A percentile compares a stretch with the other conserved stretches of the same genome.
Evolutionary conservation across 2,329 filamentous ascomycete genomes (phyloP).

Genomic region (Acrodontium crateriforme): DNA sequence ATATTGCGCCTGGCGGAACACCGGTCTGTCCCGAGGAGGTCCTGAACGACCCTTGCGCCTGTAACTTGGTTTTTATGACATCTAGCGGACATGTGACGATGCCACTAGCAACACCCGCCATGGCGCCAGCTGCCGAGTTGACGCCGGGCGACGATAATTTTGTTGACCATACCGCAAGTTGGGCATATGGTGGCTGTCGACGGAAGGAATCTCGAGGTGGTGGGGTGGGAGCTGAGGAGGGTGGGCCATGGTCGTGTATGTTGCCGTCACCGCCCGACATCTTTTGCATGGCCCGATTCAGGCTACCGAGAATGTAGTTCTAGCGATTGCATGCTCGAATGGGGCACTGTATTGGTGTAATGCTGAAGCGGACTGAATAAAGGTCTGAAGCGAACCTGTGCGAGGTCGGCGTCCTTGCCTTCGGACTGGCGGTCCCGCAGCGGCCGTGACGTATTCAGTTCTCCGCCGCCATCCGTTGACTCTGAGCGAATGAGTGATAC

Average conservation of each 20-base stretch:
- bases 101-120: slow-evolving; percentile 83
- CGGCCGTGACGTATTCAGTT: too few relatives aligned
- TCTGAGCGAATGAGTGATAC: too few relatives aligned
- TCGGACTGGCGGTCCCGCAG: too few relatives aligned
- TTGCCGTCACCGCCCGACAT: slow-evolving; percentile 7
- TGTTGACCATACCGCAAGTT: slow-evolving; percentile 27
- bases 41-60: slow-evolving; percentile 80
- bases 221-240: slow-evolving; percentile 4
- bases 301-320: slow-evolving; percentile 14
- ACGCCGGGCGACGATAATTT: slow-evolving; percentile 45
- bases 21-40: slow-evolving; percentile 14
- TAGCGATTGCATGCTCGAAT: slow-evolving; percentile 16
- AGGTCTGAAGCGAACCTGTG: too few relatives aligned
- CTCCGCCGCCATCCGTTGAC: too few relatives aligned
- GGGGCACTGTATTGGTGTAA: too few relatives aligned
- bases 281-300: slow-evolving; percentile 16
- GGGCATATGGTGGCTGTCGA: slow-evolving; percentile 16
- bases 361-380: too few relatives aligned
- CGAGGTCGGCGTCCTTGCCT: too few relatives aligned
- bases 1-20: slow-evolving; percentile 41
- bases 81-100: slow-evolving; percentile 93
- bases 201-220: slow-evolving; percentile 5
- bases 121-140: slow-evolving; percentile 73
- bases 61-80: slow-evolving; percentile 97
- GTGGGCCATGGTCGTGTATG: slow-evolving; percentile 18